phyloP scores from a whole-genome alignment of 129 eudicot genomes.

The Tagetes patula region DNA sequence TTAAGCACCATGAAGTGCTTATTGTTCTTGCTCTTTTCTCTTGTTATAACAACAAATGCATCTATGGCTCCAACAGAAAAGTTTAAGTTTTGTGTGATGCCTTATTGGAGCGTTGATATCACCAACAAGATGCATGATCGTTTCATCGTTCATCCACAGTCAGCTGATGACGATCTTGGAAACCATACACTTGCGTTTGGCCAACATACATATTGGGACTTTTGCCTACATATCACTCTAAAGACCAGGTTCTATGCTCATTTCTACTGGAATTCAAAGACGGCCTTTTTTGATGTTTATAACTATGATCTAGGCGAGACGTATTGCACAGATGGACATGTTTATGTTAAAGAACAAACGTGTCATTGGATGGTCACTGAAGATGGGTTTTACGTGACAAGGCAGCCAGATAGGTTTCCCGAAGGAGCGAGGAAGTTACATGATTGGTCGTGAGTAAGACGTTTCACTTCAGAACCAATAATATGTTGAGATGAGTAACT shows the following conservation, averaged over 20 bases:
- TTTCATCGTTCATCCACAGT: constrained; percentile 20
- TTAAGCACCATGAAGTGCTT: not conserved
- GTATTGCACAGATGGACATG: not conserved
- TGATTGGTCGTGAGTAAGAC: constrained; percentile 2
- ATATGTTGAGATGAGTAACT: not conserved
- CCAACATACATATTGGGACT: constrained; percentile 7
- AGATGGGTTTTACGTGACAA: constrained; percentile 4
- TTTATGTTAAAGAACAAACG: not conserved
- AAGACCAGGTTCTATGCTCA: constrained; percentile 16
- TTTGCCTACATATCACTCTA: not conserved
- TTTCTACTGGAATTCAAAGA: constrained; percentile 20
- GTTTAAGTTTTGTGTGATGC: constrained; percentile 4
- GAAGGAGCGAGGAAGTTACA: not conserved
- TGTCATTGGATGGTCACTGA: constrained; percentile 10
- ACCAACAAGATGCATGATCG: not conserved
- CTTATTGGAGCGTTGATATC: constrained; percentile 10
- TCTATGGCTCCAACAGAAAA: not conserved
- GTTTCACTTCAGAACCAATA: too few relatives aligned
- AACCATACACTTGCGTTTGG: not conserved
- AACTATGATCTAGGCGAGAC: not conserved
- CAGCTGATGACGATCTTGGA: constrained; percentile 16
- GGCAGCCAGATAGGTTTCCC: constrained; percentile 1
- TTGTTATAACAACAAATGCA: not conserved
- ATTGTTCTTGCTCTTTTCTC: not conserved
- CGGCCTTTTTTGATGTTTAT: constrained; percentile 18